Evolutionary conservation across 306 rosid genomes (phyloP).

Genomic region (Mimosa bimucronata): DNA sequence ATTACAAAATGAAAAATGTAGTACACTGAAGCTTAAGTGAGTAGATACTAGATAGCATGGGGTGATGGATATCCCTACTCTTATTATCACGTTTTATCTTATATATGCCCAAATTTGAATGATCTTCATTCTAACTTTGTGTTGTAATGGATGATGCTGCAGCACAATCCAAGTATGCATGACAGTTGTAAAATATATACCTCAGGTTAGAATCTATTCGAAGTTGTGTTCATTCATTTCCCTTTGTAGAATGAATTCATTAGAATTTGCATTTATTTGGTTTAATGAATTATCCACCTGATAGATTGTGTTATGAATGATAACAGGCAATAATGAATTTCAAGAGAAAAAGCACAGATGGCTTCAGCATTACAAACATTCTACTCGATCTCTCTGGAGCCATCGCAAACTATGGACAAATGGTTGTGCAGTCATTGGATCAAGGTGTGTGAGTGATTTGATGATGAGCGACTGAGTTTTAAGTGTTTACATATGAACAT

Average conservation of each 20-base stretch:
- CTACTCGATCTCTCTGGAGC: constrained; percentile 85
- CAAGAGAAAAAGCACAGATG: constrained; percentile 70
- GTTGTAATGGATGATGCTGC: constrained; percentile 45
- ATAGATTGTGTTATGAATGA: constrained; percentile 7
- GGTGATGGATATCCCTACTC: no score
- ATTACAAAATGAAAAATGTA: no score
- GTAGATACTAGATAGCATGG: no score
- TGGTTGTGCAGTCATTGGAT: constrained; percentile 88
- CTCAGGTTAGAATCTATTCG: constrained; percentile 66
- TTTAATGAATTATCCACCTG: background rate
- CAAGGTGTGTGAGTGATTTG: constrained; percentile 46
- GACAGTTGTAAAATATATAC: constrained; percentile 83
- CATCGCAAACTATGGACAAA: constrained; percentile 60
- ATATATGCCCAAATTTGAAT: constrained; percentile 23
- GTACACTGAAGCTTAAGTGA: no score
- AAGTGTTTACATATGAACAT: no score
- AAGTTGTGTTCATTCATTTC: background rate
- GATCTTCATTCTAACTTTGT: constrained; percentile 41
- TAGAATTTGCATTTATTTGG: background rate
- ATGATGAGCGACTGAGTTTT: no score
- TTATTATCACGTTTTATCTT: background rate
- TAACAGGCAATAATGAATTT: constrained; percentile 49
- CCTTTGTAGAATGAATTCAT: background rate
- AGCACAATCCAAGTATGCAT: constrained; percentile 88
- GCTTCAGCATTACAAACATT: constrained; percentile 85